Evolutionary conservation across 148 eudicot species (phyloP).

Genomic region (Polygonum aviculare): DNA sequence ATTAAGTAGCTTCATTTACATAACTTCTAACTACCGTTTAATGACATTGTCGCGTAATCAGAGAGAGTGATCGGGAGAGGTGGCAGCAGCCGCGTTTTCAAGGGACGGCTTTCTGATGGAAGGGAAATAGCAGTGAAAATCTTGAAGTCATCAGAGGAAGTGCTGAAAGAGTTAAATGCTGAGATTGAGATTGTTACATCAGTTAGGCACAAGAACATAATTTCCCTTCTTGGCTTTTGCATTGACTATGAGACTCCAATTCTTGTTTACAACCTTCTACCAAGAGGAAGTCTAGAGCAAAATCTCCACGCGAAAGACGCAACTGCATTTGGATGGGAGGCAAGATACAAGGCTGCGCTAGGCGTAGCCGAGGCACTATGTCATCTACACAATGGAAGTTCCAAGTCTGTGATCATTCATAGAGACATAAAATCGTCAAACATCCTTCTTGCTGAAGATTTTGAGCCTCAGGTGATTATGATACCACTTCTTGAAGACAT

Average conservation of each 20-base stretch:
- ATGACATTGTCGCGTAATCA: slow-evolving; percentile 15
- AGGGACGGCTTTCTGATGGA: slow-evolving; percentile 66
- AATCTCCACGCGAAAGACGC: slow-evolving; percentile 53
- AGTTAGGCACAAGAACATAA: slow-evolving; percentile 67
- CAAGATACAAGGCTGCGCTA: slow-evolving; percentile 68
- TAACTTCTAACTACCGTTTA: background rate
- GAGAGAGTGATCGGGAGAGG: slow-evolving; percentile 77
- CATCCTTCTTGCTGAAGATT: slow-evolving; percentile 67
- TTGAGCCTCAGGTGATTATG: slow-evolving; percentile 66
- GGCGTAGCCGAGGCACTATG: slow-evolving; percentile 85
- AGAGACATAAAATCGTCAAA: slow-evolving; percentile 90
- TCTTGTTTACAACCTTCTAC: slow-evolving; percentile 64
- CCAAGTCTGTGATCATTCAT: slow-evolving; percentile 56
- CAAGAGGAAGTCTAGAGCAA: slow-evolving; percentile 88
- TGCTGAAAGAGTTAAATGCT: slow-evolving; percentile 50
- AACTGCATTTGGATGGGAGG: slow-evolving; percentile 55
- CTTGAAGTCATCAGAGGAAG: slow-evolving; percentile 64
- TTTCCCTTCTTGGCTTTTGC: slow-evolving; percentile 68
- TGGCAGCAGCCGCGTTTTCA: slow-evolving; percentile 73
- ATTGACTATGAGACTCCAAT: slow-evolving; percentile 50
- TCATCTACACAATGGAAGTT: slow-evolving; percentile 51
- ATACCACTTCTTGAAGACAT: background rate
- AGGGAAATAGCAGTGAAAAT: slow-evolving; percentile 82
- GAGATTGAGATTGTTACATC: slow-evolving; percentile 78
- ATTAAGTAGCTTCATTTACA: background rate